Evolutionary conservation across 164 flowering plant species (phyloP).

Genomic region (Dillenia turbinata): DNA sequence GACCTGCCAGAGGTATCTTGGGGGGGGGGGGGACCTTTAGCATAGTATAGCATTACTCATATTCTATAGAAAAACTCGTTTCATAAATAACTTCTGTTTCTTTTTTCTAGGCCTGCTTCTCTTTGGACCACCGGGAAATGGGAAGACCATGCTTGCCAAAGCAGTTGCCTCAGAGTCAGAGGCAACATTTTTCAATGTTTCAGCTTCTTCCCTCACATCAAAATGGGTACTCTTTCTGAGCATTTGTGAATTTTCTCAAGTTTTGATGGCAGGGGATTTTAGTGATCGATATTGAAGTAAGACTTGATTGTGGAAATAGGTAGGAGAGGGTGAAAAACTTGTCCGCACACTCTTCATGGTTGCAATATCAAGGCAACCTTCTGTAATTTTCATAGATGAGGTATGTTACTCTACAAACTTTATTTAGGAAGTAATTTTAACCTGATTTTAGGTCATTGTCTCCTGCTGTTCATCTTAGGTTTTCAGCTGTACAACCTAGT

Average conservation of each 20-base stretch:
- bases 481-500: no score
- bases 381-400: conserved; percentile 95
- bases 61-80: not conserved
- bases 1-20: conserved; percentile 82
- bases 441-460: not conserved
- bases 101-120: conserved; percentile 76
- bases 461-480: no score
- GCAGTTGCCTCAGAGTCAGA: conserved; percentile 98
- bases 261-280: not conserved
- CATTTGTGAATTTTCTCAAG: not conserved
- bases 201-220: conserved; percentile 96
- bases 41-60: not conserved
- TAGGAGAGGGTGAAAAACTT: conserved; percentile 98
- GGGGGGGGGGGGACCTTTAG: not conserved
- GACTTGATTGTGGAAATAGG: conserved; percentile 38
- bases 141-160: conserved; percentile 99
- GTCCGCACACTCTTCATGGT: conserved; percentile 94
- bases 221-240: conserved; percentile 62
- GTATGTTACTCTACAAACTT: conserved; percentile 30
- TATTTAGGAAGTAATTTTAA: not conserved
- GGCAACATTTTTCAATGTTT: conserved; percentile 95
- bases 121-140: conserved; percentile 99
- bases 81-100: not conserved
- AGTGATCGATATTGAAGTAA: not conserved
- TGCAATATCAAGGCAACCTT: conserved; percentile 90